phyloP scores from a whole-genome alignment of 1,284 basidiomycete genomes.

The Rugosomyces carneus region DNA sequence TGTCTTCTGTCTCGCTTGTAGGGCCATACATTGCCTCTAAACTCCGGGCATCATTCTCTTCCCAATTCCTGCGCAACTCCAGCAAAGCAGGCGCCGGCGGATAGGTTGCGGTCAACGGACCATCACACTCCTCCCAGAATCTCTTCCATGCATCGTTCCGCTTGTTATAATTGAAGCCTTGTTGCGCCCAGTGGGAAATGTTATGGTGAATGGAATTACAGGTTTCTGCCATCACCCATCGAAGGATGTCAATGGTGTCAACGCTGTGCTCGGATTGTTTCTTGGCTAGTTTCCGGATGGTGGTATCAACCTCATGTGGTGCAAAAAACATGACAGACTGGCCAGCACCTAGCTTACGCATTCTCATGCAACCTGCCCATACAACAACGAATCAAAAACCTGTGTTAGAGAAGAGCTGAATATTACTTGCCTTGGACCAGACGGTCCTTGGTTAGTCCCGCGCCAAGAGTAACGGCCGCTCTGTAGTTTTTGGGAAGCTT shows the following conservation, averaged over 20 bases:
- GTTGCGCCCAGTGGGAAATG: slow-evolving; percentile 40
- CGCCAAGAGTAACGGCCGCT: slow-evolving; percentile 49
- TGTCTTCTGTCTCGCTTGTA: background rate
- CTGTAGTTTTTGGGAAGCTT: slow-evolving; percentile 38
- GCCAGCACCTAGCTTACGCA: slow-evolving; percentile 44
- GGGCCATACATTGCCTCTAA: slow-evolving; percentile 13
- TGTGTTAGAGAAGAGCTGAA: background rate
- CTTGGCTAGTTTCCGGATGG: slow-evolving; percentile 26
- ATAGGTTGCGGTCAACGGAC: background rate
- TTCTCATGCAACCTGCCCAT: slow-evolving; percentile 39
- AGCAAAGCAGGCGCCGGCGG: background rate
- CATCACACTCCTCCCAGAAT: background rate
- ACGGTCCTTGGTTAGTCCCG: slow-evolving; percentile 48
- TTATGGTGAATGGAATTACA: slow-evolving; percentile 36
- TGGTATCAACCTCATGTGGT: slow-evolving; percentile 37
- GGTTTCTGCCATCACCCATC: slow-evolving; percentile 42
- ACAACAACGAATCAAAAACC: background rate
- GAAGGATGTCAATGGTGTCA: slow-evolving; percentile 29
- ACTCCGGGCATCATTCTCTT: slow-evolving; percentile 14
- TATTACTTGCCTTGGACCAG: slow-evolving; percentile 40
- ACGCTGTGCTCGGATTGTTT: slow-evolving; percentile 1
- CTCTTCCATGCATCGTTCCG: slow-evolving; percentile 27
- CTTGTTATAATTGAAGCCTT: slow-evolving; percentile 36
- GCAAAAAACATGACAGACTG: slow-evolving; percentile 48
- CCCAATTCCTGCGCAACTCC: slow-evolving; percentile 5